Conservation (phyloP, 73 alveolate genomes). For the Paramecium pentaurelia region DNA sequence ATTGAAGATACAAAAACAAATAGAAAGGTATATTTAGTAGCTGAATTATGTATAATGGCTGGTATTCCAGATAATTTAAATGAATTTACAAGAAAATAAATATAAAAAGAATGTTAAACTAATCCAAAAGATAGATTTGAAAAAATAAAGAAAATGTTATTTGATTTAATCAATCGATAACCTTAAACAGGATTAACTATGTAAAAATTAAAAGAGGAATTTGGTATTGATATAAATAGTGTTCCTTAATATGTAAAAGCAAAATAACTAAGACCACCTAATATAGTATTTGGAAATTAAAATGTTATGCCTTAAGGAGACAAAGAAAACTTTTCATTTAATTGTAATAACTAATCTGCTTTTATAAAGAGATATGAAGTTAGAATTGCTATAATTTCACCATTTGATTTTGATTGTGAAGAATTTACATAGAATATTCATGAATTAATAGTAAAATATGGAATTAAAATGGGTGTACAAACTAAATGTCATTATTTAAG, state of each 20-base stretch:
- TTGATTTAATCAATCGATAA: neutral
- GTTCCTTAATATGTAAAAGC: neutral
- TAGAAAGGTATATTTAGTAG: neutral
- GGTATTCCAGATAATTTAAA: neutral
- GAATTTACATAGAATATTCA: neutral
- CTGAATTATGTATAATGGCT: conserved; percentile 44
- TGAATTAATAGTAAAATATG: neutral
- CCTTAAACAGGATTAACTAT: neutral
- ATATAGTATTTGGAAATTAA: neutral
- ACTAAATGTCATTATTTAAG: neutral
- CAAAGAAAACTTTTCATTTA: neutral
- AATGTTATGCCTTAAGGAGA: neutral
- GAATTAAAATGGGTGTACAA: neutral
- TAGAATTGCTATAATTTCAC: neutral
- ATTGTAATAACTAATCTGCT: neutral
- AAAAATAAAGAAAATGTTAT: neutral
- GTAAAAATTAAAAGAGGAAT: neutral
- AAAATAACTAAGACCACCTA: conserved; percentile 25
- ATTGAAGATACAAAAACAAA: neutral
- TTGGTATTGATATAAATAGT: neutral
- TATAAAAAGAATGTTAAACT: neutral
- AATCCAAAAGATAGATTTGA: conserved; percentile 22
- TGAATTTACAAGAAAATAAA: conserved; percentile 27
- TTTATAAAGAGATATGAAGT: neutral
- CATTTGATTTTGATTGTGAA: conserved; percentile 19